phyloP scores from a whole-genome alignment of 2,329 filamentous ascomycete genomes.

The Juglanconis sp. region DNA sequence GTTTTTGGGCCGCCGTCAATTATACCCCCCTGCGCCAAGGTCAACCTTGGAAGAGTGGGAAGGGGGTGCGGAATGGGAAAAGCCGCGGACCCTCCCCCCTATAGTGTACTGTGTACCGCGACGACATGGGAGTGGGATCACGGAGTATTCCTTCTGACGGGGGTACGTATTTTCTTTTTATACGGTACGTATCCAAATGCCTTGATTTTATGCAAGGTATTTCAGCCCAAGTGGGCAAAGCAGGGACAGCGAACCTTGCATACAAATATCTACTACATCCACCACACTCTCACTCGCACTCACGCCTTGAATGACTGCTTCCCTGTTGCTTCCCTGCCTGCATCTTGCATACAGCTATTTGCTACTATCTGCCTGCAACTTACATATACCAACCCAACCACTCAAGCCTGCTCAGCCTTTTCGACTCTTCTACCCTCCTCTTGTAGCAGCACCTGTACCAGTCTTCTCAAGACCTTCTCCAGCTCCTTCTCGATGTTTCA shows the following conservation, averaged over 20 bases:
- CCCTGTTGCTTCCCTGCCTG: conserved; percentile 1
- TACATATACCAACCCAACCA: conserved; percentile 7
- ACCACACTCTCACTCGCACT: neutral
- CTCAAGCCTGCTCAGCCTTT: neutral
- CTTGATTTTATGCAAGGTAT: neutral
- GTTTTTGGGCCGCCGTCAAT: neutral
- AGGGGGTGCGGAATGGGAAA: neutral
- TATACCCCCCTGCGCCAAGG: neutral
- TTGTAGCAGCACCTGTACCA: neutral
- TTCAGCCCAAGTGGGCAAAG: conserved; percentile 19
- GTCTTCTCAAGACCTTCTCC: neutral
- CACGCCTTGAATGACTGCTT: neutral
- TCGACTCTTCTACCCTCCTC: neutral
- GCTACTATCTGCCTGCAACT: conserved; percentile 2
- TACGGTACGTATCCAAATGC: neutral
- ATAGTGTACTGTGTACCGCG: conserved; percentile 1
- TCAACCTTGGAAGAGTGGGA: neutral
- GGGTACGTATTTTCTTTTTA: neutral
- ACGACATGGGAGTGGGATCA: neutral
- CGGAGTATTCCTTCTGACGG: neutral
- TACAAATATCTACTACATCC: conserved; percentile 1
- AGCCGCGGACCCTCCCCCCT: neutral
- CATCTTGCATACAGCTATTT: conserved; percentile 14
- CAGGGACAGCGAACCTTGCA: conserved; percentile 12
- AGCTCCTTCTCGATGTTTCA: conserved; percentile 13